Base-by-base conservation (phyloP, 2,329 filamentous ascomycete genomes). In the Colletotrichum camelliae region DNA sequence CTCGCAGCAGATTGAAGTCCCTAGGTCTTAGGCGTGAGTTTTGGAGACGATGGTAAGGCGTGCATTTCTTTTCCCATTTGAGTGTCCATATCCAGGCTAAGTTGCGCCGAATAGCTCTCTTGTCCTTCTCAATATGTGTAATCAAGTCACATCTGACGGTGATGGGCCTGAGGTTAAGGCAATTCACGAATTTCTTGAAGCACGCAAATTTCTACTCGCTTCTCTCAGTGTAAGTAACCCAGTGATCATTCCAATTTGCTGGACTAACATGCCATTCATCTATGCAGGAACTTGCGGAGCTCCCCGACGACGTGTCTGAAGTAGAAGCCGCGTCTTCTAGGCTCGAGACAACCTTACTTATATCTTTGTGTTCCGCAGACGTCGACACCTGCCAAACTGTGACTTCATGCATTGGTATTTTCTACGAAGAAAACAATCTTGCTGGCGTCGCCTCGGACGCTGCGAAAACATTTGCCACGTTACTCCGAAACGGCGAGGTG, bases 371-470 rank as follows among this genome's bases (percentile, higher is more conserved):
- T 80, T 93, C 92, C 18, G 87, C 91, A 8, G 91, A 93, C 74
- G 89, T 94, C 43, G 91, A 93, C 62, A 91, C 89, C 9, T 94
- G 93, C 79, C 92, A 92, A 78, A 84, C 92, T 16, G 91, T 93
- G 10, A 93, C 91, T 1, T 88, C 88, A 16, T 92, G 91, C 79
- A 91, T 94, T 69, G 88, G 88, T 5, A 83, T 92, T 1, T 91
- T 93, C 76, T 88, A 93, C n/a, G 89, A 93, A 70, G 92, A 93
- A 80, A 91, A 89, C 77, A 84, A 86, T 16, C 85, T 91, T 55
- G 86, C 92, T 21, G 88, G 92, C 75, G 86, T 87, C 13, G 85
- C 87, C 27, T 85, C 87, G 33, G 88, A 89, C 70, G 84, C 88
- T 4, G 83, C 86, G 18, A 91, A 91, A 77, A 84, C 87, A 4